A percentile compares a stretch with the other conserved stretches of the same genome.
Evolutionary conservation across 2,329 filamentous ascomycete species (phyloP).

Genomic region (Zymoseptoria passerinii): DNA sequence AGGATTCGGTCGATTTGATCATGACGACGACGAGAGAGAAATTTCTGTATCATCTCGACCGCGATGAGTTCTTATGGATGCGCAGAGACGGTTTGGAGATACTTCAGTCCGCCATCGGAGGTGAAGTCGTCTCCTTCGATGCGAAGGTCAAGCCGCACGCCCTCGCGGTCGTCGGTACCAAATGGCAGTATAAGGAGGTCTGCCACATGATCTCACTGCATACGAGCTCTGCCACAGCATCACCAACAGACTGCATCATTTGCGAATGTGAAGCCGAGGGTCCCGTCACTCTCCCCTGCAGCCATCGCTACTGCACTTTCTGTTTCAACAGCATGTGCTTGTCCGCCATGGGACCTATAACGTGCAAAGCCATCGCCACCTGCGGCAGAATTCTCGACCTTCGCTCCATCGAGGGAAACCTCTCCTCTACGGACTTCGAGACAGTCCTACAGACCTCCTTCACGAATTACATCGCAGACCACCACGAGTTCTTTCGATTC

Average conservation of each 20-base stretch:
- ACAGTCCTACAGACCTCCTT: constrained; percentile 1
- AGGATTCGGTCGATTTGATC: neutral
- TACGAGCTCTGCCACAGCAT: neutral
- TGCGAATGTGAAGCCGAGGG: constrained; percentile 6
- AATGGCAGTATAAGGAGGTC: neutral
- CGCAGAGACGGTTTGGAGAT: neutral
- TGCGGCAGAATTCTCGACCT: neutral
- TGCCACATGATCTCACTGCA: neutral
- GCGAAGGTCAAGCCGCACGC: neutral
- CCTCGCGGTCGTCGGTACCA: neutral
- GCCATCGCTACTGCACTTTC: neutral
- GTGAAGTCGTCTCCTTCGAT: neutral
- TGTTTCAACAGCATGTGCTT: neutral
- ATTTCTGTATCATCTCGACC: neutral
- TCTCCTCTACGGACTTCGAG: neutral
- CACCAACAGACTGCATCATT: constrained; percentile 1
- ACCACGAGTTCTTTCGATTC: neutral
- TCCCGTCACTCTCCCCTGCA: neutral
- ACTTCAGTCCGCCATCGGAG: neutral
- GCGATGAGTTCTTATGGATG: neutral
- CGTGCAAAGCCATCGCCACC: too few relatives aligned
- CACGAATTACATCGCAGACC: neutral
- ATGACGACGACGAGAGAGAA: neutral
- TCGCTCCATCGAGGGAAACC: neutral
- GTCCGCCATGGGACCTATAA: too few relatives aligned